A percentile compares a stretch with the other conserved stretches of the same genome.
Conservation (phyloP, 768 basidiomycete species). For the Tephrocybe sp. region DNA sequence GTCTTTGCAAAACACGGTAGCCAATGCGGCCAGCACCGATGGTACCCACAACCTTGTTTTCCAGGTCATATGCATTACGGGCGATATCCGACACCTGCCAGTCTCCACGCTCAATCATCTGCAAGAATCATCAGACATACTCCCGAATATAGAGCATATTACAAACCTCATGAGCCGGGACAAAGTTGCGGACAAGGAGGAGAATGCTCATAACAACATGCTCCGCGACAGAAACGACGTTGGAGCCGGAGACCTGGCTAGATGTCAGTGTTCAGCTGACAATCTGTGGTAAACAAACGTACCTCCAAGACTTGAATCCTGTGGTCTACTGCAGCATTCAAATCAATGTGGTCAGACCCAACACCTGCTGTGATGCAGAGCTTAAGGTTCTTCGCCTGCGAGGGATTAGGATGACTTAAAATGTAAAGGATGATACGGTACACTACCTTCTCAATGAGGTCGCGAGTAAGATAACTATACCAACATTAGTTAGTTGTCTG, state of each 20-base stretch:
- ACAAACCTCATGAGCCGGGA: slow-evolving; percentile 78
- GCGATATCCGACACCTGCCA: slow-evolving; percentile 88
- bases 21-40: slow-evolving; percentile 84
- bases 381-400: slow-evolving; percentile 80
- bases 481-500: not conserved
- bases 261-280: slow-evolving; percentile 12
- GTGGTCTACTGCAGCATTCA: slow-evolving; percentile 82
- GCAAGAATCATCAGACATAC: not conserved
- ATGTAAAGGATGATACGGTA: slow-evolving; percentile 1
- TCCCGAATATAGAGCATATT: not conserved
- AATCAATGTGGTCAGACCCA: slow-evolving; percentile 88
- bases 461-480: slow-evolving; percentile 67
- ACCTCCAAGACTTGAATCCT: slow-evolving; percentile 79
- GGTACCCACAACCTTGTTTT: slow-evolving; percentile 89
- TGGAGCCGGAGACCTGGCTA: slow-evolving; percentile 75
- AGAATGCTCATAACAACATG: slow-evolving; percentile 92
- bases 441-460: slow-evolving; percentile 70
- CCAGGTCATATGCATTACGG: slow-evolving; percentile 84
- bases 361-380: slow-evolving; percentile 90
- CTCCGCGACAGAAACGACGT: slow-evolving; percentile 90
- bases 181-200: slow-evolving; percentile 86
- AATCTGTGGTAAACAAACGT: not conserved
- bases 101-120: slow-evolving; percentile 83
- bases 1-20: slow-evolving; percentile 80
- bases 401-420: not conserved